Evolutionary conservation across 331 rosid genomes (phyloP).

Genomic region (Acacia pycnantha): DNA sequence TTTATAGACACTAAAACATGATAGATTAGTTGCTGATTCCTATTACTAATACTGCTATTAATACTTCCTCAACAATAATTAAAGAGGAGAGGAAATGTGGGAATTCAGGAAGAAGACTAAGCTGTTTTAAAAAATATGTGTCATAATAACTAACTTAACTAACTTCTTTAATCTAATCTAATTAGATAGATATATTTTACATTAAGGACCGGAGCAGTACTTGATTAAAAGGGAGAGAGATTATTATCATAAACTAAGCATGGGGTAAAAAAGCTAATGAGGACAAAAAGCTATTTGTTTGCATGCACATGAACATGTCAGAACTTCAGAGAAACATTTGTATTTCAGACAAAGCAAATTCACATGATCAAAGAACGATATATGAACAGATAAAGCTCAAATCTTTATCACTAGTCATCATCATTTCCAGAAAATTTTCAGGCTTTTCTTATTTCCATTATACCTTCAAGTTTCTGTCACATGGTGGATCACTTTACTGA

Average conservation of each 20-base stretch:
- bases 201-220: accelerated
- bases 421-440: not conserved
- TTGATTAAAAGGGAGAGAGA: not conserved
- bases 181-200: too few species aligned
- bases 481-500: conserved; percentile 9
- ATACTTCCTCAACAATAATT: too few species aligned
- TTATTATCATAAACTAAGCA: not conserved
- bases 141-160: too few species aligned
- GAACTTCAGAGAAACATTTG: not conserved
- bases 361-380: not conserved
- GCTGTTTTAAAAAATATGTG: too few species aligned
- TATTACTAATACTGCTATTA: not conserved
- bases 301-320: conserved; percentile 9
- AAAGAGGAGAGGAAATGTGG: too few species aligned
- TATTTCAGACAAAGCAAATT: conserved; percentile 18
- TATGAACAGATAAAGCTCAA: not conserved
- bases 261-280: not conserved
- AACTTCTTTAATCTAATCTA: too few species aligned
- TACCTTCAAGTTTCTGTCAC: conserved; percentile 13
- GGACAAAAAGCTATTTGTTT: conserved; percentile 8
- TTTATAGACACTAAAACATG: not conserved
- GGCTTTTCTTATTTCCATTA: conserved; percentile 8
- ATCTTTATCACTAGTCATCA: not conserved
- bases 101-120: too few species aligned
- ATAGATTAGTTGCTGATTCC: not conserved